These are phyloP conservation scores for Blastobotrys apis DNA, from an alignment of 1,139 yeast species.

Conservation along the genomic window DNA sequence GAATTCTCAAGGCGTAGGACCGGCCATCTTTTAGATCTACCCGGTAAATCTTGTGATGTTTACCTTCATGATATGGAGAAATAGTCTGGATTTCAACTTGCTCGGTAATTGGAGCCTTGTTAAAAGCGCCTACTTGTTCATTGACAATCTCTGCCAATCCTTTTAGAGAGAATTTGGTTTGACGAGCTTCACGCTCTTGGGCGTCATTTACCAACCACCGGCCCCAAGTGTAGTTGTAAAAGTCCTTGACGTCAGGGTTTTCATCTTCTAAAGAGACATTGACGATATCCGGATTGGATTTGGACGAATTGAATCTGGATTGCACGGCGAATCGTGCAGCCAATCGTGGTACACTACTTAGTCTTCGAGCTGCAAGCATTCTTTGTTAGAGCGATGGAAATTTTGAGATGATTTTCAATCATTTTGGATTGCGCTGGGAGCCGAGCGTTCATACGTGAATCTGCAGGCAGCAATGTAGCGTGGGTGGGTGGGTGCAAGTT, in stretches of 20 bases:
- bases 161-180: conserved; percentile 76
- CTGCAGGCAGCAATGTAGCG: too few species aligned
- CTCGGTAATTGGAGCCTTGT: conserved; percentile 34
- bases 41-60: conserved; percentile 82
- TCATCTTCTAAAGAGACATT: conserved; percentile 37
- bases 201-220: conserved; percentile 83
- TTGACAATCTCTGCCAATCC: conserved; percentile 49
- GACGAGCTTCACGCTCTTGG: conserved; percentile 66
- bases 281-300: conserved; percentile 13
- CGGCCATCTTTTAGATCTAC: conserved; percentile 59
- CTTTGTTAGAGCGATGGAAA: neutral
- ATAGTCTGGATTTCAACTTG: conserved; percentile 60
- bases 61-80: conserved; percentile 87
- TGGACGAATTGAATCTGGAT: conserved; percentile 7
- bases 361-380: neutral
- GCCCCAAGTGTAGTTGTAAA: conserved; percentile 92
- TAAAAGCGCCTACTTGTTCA: conserved; percentile 26
- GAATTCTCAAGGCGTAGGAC: conserved; percentile 69
- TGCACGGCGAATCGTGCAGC: neutral
- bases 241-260: conserved; percentile 62
- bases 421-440: too few species aligned
- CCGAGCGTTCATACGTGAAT: too few species aligned
- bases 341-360: neutral
- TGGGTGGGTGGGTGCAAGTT: too few species aligned
- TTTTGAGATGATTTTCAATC: neutral